phyloP scores from a whole-genome alignment of 257 asterid genomes.

The Fraxinus americana region DNA sequence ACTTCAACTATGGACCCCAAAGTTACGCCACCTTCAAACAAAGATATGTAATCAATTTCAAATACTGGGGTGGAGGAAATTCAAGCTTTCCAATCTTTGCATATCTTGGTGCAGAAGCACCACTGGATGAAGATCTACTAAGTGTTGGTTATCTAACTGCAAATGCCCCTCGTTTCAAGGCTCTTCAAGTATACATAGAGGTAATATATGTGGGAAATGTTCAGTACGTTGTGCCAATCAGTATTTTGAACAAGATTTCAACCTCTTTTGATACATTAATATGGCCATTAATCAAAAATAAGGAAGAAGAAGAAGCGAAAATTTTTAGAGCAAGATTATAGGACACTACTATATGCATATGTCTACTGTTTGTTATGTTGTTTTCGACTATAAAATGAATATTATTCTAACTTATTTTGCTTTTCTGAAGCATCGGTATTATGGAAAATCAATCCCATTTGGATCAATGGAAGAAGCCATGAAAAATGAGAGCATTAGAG shows the following conservation, averaged over 20 bases:
- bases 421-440: slow-evolving; percentile 61
- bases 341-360: no score
- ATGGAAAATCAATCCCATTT: slow-evolving; percentile 67
- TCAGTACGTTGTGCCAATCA: neutral
- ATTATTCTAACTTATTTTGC: no score
- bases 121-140: slow-evolving; percentile 42
- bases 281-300: no score
- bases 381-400: no score
- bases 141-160: slow-evolving; percentile 47
- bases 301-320: no score
- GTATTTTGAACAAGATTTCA: neutral
- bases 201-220: slow-evolving; percentile 25
- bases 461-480: slow-evolving; percentile 50
- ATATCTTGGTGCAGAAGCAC: slow-evolving; percentile 66
- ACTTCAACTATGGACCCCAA: slow-evolving; percentile 64
- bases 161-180: slow-evolving; percentile 62
- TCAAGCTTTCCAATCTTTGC: slow-evolving; percentile 60
- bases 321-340: neutral
- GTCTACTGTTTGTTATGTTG: no score
- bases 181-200: slow-evolving; percentile 75
- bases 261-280: no score
- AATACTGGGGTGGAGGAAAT: slow-evolving; percentile 57
- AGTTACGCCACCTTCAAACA: slow-evolving; percentile 64
- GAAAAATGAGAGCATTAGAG: slow-evolving; percentile 46
- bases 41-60: slow-evolving; percentile 45